phyloP scores from a whole-genome alignment of 108 stramenopile species.

The Pseudonitzschia multiseries region DNA sequence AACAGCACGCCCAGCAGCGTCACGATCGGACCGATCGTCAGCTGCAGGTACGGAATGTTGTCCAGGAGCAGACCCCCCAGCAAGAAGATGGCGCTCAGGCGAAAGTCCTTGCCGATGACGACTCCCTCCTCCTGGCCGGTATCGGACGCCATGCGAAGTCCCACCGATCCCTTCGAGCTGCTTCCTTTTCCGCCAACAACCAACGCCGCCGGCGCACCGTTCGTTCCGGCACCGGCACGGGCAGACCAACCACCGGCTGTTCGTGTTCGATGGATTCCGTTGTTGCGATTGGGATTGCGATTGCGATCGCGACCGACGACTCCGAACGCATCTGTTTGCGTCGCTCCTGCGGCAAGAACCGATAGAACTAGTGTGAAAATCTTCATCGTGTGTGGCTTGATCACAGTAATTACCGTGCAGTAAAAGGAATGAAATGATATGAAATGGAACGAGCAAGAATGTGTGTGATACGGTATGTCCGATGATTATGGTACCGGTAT shows the following conservation, averaged over 20 bases:
- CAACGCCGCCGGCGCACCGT: no score
- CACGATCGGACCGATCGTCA: conserved; percentile 47
- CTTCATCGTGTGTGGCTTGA: conserved; percentile 8
- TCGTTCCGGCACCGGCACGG: neutral
- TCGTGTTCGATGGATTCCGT: neutral
- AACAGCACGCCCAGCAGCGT: conserved; percentile 58
- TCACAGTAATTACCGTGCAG: no score
- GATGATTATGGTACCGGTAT: no score
- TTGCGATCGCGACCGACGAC: no score
- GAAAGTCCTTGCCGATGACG: conserved; percentile 61
- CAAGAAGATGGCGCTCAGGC: conserved; percentile 52
- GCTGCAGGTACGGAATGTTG: conserved; percentile 34
- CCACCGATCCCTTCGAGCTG: neutral
- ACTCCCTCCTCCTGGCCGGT: conserved; percentile 19
- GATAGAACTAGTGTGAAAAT: neutral
- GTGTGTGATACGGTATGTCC: no score
- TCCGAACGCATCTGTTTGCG: neutral
- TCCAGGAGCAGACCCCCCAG: conserved; percentile 39
- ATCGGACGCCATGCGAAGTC: neutral
- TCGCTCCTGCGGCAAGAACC: neutral
- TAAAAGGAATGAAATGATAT: no score
- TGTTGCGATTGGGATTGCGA: no score
- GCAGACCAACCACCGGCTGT: no score
- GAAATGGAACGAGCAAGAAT: no score
- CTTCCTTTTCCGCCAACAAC: no score